Conservation (phyloP, 495 filamentous ascomycete genomes). For the Hyaloscypha variabilis region DNA sequence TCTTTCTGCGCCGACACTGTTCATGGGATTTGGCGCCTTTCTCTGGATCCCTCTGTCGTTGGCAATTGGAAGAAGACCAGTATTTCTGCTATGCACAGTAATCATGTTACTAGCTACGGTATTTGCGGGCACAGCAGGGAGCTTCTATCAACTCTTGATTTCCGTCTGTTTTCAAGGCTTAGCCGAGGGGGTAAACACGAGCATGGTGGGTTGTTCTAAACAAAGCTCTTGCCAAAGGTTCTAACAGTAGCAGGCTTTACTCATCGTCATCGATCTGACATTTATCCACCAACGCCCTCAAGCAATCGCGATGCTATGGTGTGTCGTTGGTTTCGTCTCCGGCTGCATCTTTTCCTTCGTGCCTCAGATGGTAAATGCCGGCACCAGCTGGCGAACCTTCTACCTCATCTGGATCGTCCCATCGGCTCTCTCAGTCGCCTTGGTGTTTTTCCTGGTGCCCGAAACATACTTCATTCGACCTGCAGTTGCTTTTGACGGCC, state of each 20-base stretch:
- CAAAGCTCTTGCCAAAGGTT: not conserved
- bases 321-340: not conserved
- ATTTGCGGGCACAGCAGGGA: not conserved
- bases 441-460: constrained; percentile 20
- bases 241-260: not conserved
- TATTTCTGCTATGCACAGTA: constrained; percentile 36
- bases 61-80: constrained; percentile 41
- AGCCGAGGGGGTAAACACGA: constrained; percentile 8
- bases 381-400: not conserved
- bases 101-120: constrained; percentile 32
- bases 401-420: constrained; percentile 15
- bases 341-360: not conserved
- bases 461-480: constrained; percentile 27
- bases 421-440: not conserved
- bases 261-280: constrained; percentile 24
- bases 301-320: constrained; percentile 13
- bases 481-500: constrained; percentile 26
- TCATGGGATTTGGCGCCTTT: constrained; percentile 45
- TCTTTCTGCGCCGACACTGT: constrained; percentile 30
- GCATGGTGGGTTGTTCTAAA: not conserved
- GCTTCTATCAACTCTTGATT: constrained; percentile 14
- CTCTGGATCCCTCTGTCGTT: constrained; percentile 45
- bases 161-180: constrained; percentile 14
- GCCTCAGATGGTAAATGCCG: not conserved
- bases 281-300: constrained; percentile 17